A percentile compares a stretch with the other conserved stretches of the same genome.
These are phyloP conservation scores for Botryosphaeria dothidea DNA, from an alignment of 2,329 filamentous ascomycete species.

Conservation along the genomic window DNA sequence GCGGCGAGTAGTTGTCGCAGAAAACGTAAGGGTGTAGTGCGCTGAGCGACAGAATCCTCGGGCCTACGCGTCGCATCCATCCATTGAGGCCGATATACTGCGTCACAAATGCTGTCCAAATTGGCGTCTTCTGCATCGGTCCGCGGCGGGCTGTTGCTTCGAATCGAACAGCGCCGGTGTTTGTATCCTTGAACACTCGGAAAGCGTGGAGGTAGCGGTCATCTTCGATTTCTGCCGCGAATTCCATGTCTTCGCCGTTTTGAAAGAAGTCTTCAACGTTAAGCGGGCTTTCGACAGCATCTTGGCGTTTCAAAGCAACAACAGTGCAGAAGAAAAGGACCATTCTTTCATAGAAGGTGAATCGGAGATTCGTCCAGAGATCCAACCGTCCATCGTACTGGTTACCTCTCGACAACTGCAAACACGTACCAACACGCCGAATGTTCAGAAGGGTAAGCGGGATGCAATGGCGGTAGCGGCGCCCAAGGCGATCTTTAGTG, in stretches of 20 bases:
- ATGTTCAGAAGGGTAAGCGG: conserved; percentile 51
- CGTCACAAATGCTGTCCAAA: conserved; percentile 63
- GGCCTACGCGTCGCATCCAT: conserved; percentile 49
- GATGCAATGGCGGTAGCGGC: conserved; percentile 48
- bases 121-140: conserved; percentile 54
- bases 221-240: conserved; percentile 55
- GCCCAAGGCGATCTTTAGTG: conserved; percentile 41
- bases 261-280: conserved; percentile 53
- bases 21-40: conserved; percentile 56
- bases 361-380: conserved; percentile 57
- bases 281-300: conserved; percentile 42
- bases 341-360: conserved; percentile 59
- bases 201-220: conserved; percentile 55
- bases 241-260: conserved; percentile 45
- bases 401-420: conserved; percentile 43
- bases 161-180: conserved; percentile 55
- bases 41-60: conserved; percentile 49
- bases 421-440: conserved; percentile 40
- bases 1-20: conserved; percentile 51
- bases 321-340: conserved; percentile 59
- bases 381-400: conserved; percentile 44
- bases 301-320: conserved; percentile 59
- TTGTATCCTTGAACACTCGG: conserved; percentile 54
- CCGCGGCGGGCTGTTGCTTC: conserved; percentile 58
- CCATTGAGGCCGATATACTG: conserved; percentile 46